These are phyloP conservation scores for Dunaliella salina DNA, from an alignment of 163 green algal genomes.

Conservation along the genomic window DNA sequence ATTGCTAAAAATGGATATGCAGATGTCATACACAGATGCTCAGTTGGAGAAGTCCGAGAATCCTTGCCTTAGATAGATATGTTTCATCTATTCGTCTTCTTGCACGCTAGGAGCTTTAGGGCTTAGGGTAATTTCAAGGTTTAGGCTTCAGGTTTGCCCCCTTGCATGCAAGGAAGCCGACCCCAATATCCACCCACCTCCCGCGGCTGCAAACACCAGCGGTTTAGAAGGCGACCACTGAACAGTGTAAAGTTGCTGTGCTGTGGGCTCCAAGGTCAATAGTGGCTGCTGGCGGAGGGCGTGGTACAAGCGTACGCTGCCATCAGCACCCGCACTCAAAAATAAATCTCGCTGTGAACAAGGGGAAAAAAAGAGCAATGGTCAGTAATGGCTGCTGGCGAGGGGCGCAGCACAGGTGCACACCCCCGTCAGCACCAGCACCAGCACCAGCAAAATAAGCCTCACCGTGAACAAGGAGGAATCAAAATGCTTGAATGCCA, in stretches of 20 bases:
- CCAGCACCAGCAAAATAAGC: background rate
- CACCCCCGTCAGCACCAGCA: background rate
- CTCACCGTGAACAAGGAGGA: background rate
- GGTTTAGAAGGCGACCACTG: constrained; percentile 53
- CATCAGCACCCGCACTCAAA: constrained; percentile 48
- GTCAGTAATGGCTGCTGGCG: background rate
- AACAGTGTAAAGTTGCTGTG: constrained; percentile 30
- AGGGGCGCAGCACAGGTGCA: too few relatives aligned
- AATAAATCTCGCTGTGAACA: constrained; percentile 45
- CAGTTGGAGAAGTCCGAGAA: too few relatives aligned
- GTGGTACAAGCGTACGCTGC: constrained; percentile 46
- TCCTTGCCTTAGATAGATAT: too few relatives aligned
- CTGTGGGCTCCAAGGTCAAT: constrained; percentile 42
- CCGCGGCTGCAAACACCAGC: constrained; percentile 48
- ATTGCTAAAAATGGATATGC: too few relatives aligned
- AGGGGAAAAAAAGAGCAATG: background rate
- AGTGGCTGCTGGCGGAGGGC: constrained; percentile 35
- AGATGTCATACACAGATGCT: too few relatives aligned
- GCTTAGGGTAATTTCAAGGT: too few relatives aligned
- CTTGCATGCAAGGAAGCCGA: too few relatives aligned
- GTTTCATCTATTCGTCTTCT: too few relatives aligned
- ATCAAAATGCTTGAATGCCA: too few relatives aligned
- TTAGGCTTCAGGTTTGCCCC: too few relatives aligned
- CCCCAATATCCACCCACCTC: constrained; percentile 14
- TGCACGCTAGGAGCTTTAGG: too few relatives aligned